Evolutionary conservation across 2,329 filamentous ascomycete species (phyloP).

Genomic region (Xylariaceae sp.): DNA sequence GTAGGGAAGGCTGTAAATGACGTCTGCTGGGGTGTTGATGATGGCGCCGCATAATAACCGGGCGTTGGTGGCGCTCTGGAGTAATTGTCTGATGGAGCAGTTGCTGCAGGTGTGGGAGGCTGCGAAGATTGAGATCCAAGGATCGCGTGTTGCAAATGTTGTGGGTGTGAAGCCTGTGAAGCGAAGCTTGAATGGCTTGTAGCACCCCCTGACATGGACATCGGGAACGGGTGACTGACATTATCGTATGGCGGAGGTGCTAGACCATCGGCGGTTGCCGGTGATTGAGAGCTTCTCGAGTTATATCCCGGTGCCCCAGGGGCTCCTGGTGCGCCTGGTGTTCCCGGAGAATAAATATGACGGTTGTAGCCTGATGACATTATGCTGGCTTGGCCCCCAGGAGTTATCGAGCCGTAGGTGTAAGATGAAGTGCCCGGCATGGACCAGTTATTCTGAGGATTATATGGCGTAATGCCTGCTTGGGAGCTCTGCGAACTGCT

Average conservation of each 20-base stretch:
- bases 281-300: slow-evolving; percentile 62
- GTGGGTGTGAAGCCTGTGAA: slow-evolving; percentile 42
- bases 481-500: slow-evolving; percentile 64
- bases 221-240: slow-evolving; percentile 69
- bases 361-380: slow-evolving; percentile 53
- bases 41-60: slow-evolving; percentile 62
- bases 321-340: slow-evolving; percentile 31
- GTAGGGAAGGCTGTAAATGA: slow-evolving; percentile 53
- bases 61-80: slow-evolving; percentile 62
- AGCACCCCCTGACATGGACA: slow-evolving; percentile 60
- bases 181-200: slow-evolving; percentile 42
- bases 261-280: slow-evolving; percentile 64
- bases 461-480: slow-evolving; percentile 59
- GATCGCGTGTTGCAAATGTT: slow-evolving; percentile 47
- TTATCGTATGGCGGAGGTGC: slow-evolving; percentile 72
- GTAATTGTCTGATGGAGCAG: slow-evolving; percentile 66
- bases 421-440: slow-evolving; percentile 57
- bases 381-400: slow-evolving; percentile 52
- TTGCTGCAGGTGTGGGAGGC: slow-evolving; percentile 57
- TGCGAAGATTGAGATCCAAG: slow-evolving; percentile 58
- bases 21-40: slow-evolving; percentile 54
- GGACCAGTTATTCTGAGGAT: slow-evolving; percentile 65
- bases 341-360: slow-evolving; percentile 40
- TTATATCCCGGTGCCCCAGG: slow-evolving; percentile 44
- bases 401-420: slow-evolving; percentile 63